phyloP scores from a whole-genome alignment of 345 rosid species.

The Jatropha curcas region DNA sequence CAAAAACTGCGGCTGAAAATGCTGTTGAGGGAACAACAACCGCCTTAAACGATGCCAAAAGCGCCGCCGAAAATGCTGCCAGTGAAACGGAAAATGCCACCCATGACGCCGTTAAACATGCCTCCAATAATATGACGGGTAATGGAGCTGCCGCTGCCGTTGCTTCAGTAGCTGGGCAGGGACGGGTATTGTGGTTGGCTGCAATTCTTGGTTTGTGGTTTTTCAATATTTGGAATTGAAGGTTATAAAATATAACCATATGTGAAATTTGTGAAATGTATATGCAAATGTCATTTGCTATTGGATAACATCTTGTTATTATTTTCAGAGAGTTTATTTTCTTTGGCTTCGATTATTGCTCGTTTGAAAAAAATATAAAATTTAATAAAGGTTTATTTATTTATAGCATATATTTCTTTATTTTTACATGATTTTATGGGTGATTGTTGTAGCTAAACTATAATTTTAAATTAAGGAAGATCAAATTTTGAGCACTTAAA shows the following conservation, averaged over 20 bases:
- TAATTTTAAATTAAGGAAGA: too few species aligned
- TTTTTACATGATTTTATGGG: too few species aligned
- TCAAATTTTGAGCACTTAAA: too few species aligned
- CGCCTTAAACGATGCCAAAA: background rate
- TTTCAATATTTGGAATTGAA: background rate
- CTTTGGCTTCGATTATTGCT: too few species aligned
- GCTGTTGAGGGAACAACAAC: background rate
- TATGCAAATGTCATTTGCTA: too few species aligned
- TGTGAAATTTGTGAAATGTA: background rate
- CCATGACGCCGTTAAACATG: background rate
- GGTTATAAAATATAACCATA: background rate
- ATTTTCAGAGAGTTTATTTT: background rate
- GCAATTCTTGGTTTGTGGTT: background rate
- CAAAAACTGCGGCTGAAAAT: background rate
- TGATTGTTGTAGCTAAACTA: too few species aligned
- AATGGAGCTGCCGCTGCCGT: background rate
- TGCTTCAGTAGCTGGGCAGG: background rate
- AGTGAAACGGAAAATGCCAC: conserved; percentile 1
- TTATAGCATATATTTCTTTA: too few species aligned
- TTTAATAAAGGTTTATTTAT: too few species aligned
- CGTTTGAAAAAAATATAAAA: too few species aligned
- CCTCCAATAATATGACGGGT: background rate
- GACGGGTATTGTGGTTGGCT: background rate
- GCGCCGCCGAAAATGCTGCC: background rate
- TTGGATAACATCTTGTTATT: background rate